Evolutionary conservation across 1,284 basidiomycete genomes (phyloP).

Genomic region (Peniophora sp.): DNA sequence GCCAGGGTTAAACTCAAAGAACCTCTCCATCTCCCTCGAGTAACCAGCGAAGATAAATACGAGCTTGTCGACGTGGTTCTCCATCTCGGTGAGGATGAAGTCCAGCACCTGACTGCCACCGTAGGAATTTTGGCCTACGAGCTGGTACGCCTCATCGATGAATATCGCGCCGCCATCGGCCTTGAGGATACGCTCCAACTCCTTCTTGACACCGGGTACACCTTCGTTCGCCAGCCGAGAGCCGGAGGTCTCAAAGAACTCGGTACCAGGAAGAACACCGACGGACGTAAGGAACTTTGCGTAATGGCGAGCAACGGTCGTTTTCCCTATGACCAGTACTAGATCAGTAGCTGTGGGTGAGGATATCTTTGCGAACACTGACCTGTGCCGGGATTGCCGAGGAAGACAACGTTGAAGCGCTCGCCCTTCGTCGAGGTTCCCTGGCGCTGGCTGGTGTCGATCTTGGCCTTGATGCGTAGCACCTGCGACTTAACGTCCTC

Average conservation of each 20-base stretch:
- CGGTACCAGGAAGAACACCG: constrained; percentile 41
- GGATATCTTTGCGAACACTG: background rate
- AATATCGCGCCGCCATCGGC: constrained; percentile 56
- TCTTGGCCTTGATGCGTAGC: constrained; percentile 21
- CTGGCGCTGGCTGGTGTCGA: constrained; percentile 20
- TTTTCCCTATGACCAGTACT: constrained; percentile 41
- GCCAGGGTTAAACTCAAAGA: constrained; percentile 68
- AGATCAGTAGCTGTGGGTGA: constrained; percentile 1
- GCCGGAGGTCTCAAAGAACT: constrained; percentile 56
- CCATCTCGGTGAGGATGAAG: constrained; percentile 64
- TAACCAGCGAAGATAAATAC: constrained; percentile 68
- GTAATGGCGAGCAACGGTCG: constrained; percentile 58
- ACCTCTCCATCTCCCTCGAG: constrained; percentile 62
- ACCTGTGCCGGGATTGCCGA: constrained; percentile 29
- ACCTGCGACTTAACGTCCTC: constrained; percentile 24
- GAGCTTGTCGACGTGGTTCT: constrained; percentile 54
- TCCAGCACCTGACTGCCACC: constrained; percentile 52
- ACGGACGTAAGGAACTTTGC: constrained; percentile 51
- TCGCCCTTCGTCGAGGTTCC: constrained; percentile 16
- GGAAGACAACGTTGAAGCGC: constrained; percentile 22
- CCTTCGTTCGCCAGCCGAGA: constrained; percentile 50
- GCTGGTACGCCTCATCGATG: constrained; percentile 63
- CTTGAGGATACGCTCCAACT: constrained; percentile 31
- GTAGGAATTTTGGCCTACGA: constrained; percentile 36
- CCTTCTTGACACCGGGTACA: constrained; percentile 39